Percentiles rank a stretch among this genome's conserved stretches.
phyloP scores from a whole-genome alignment of 139 green algal species.

The Tetradesmus lagerheimii region DNA sequence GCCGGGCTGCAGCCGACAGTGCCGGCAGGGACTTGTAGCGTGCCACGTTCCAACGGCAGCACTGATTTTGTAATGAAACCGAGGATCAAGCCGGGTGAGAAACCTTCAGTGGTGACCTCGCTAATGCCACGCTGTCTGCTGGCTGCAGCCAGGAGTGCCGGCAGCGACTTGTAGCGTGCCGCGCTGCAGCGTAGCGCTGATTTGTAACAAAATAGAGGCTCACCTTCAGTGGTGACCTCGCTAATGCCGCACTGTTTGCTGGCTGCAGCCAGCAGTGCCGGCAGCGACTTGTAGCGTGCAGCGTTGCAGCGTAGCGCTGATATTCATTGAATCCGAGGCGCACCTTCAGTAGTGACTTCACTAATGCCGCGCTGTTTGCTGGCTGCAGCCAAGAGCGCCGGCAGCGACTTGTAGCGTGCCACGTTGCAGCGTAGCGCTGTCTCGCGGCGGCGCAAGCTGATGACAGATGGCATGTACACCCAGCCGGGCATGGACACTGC shows the following conservation, averaged over 20 bases:
- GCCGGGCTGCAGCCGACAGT: not conserved
- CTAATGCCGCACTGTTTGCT: too few relatives aligned
- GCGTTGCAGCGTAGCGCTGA: not conserved
- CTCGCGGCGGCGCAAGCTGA: not conserved
- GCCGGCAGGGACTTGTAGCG: not conserved
- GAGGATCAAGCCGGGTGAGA: too few relatives aligned
- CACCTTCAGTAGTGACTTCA: constrained; percentile 18
- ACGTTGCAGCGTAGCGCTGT: not conserved
- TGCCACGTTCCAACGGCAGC: not conserved
- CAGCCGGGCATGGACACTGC: constrained; percentile 32
- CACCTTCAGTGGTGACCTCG: too few relatives aligned
- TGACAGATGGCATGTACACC: constrained; percentile 19
- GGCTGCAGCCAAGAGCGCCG: not conserved
- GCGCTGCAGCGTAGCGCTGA: not conserved
- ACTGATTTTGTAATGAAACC: too few relatives aligned
- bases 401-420: not conserved
- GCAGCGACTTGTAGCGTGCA: too few relatives aligned
- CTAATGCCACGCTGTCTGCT: too few relatives aligned
- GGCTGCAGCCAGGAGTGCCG: not conserved
- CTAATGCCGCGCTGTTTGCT: not conserved
- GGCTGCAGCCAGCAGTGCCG: not conserved
- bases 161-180: too few relatives aligned
- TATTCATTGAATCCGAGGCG: too few relatives aligned
- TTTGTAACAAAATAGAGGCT: too few relatives aligned
- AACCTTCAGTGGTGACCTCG: too few relatives aligned